These are phyloP conservation scores for Puccinia triticina DNA, from an alignment of 1,284 basidiomycete genomes.

Conservation along the genomic window DNA sequence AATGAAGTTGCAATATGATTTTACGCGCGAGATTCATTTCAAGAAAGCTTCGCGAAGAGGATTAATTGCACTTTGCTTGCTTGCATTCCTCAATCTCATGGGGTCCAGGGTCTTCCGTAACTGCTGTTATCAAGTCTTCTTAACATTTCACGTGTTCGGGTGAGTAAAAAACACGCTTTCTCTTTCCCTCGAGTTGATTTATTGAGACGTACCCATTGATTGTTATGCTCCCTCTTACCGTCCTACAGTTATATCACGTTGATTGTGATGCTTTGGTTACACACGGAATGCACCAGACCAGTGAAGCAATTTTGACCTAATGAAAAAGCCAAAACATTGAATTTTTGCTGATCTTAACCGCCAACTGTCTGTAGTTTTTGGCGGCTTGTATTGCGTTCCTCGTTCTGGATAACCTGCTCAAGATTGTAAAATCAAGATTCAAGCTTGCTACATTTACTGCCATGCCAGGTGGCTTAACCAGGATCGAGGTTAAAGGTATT, in stretches of 20 bases:
- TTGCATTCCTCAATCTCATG: constrained; percentile 24
- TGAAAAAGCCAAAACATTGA: not conserved
- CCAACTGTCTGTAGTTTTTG: constrained; percentile 5
- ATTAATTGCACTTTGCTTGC: constrained; percentile 2
- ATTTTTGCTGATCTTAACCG: not conserved
- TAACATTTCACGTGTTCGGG: constrained; percentile 37
- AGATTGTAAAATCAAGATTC: constrained; percentile 24
- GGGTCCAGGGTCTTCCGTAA: constrained; percentile 20
- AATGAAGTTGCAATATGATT: constrained; percentile 1
- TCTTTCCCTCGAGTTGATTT: not conserved
- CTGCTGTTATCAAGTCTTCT: constrained; percentile 31
- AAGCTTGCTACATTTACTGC: constrained; percentile 28
- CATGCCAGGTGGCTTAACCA: constrained; percentile 42
- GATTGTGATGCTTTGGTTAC: constrained; percentile 39
- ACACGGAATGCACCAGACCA: constrained; percentile 33
- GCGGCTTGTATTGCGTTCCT: constrained; percentile 17
- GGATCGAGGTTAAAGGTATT: constrained; percentile 37
- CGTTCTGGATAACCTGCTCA: constrained; percentile 36
- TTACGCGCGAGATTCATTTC: constrained; percentile 5
- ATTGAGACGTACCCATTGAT: not conserved
- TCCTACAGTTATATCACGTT: constrained; percentile 21
- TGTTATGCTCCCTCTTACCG: not conserved
- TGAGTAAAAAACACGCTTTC: not conserved
- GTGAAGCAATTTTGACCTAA: constrained; percentile 20
- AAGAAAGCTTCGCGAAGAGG: not conserved